Base-by-base conservation (phyloP, 1,139 yeast species). In the Pichia sorboxylosa region DNA sequence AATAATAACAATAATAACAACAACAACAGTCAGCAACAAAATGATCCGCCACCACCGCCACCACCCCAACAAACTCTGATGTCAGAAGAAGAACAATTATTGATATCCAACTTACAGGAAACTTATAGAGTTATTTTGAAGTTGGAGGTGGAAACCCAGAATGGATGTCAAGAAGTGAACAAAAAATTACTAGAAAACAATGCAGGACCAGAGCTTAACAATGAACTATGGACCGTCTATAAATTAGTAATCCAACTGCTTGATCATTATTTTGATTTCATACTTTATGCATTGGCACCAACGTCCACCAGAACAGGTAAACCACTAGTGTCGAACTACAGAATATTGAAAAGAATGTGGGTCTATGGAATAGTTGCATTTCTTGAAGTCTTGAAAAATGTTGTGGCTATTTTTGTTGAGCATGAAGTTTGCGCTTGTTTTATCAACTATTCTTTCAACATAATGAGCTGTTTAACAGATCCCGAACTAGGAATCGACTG, bases 361-460 rank as follows among this genome's bases (percentile, higher is more conserved):
- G 87, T 80, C 8, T 80, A 79, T 51, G 92, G 92, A 16, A 72
- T 81, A 6, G 85, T 80, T 16, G 83, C 78, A 21, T 78, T 79
- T 43, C 58, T 80, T 31, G 92, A 80, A 52, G 84, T 80, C n/a
- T 58, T 80, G 48, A 80, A 80, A 48, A 79, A 78, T 49, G 77
- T 79, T 32, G 73, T 75, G 46, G 51, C 57, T 27, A 36, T 59
- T 33, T 49, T 58, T 48, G 53, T 53, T n/a, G 58, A 54, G 31
- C 57, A 53, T 35, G 58, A 54, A 40, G 51, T 54, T 18, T 52
- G 58, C 37, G 52, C 57, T 8, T 51, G 57, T 17, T 55, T 55
- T 35, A 51, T 54, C 11, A 39, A 54, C 6, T 52, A 52, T 35
- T 52, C 57, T 5, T 55, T 54, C 38, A 51, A 53, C 35, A 54